phyloP scores from a whole-genome alignment of 2,329 filamentous ascomycete species.

The Monosporascus cannonballus region DNA sequence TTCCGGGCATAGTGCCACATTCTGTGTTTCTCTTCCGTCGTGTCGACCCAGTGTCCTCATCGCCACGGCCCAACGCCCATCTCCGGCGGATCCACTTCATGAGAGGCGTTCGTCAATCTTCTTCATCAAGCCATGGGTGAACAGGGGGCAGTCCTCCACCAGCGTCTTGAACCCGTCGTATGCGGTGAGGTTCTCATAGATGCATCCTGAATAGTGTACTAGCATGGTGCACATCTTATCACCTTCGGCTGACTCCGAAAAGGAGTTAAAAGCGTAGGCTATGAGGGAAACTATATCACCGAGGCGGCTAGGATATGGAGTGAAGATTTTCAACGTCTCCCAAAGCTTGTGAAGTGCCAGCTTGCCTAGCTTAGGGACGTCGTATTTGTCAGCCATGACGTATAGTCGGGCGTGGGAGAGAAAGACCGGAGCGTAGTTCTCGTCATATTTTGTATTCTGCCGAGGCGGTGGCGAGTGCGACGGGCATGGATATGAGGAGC shows the following conservation, averaged over 20 bases:
- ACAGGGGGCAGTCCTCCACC: background rate
- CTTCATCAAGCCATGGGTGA: background rate
- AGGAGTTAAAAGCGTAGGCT: conserved; percentile 4
- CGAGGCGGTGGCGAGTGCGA: background rate
- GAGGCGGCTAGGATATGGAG: conserved; percentile 3
- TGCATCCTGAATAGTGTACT: conserved; percentile 7
- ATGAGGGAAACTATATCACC: conserved; percentile 2
- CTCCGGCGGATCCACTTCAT: background rate
- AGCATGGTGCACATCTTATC: conserved; percentile 6
- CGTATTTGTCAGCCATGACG: conserved; percentile 8
- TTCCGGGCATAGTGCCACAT: too few relatives aligned
- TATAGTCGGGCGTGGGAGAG: conserved; percentile 11
- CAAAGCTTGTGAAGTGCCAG: conserved; percentile 5
- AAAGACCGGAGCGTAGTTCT: conserved; percentile 9
- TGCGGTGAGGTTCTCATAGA: conserved; percentile 5
- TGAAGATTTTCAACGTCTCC: conserved; percentile 6
- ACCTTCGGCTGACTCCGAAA: conserved; percentile 1
- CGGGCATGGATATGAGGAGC: background rate
- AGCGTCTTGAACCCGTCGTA: background rate
- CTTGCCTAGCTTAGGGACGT: conserved; percentile 1
- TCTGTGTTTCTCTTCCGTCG: too few relatives aligned
- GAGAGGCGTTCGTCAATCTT: background rate
- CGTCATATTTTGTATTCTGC: conserved; percentile 3
- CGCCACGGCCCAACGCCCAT: too few relatives aligned
- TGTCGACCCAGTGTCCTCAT: too few relatives aligned